phyloP scores from a whole-genome alignment of 2,329 filamentous ascomycete genomes.

The Diaporthe destruens region DNA sequence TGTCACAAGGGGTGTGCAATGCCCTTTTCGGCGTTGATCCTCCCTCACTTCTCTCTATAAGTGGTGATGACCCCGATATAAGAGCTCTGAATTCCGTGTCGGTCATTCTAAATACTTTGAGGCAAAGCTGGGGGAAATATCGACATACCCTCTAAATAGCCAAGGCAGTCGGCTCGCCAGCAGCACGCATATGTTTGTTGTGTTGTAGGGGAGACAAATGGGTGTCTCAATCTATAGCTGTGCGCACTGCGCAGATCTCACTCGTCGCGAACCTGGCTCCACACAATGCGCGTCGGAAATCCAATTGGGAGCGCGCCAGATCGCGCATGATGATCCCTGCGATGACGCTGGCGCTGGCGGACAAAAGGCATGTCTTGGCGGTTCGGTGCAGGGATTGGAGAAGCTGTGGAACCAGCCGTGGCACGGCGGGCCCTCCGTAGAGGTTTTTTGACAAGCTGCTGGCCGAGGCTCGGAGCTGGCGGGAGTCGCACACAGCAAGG shows the following conservation, averaged over 20 bases:
- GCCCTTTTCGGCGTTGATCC: neutral
- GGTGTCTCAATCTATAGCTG: neutral
- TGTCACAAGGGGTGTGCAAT: neutral
- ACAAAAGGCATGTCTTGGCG: constrained; percentile 14
- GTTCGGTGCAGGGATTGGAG: constrained; percentile 29
- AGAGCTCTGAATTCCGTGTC: neutral
- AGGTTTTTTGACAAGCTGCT: constrained; percentile 3
- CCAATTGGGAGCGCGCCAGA: constrained; percentile 24
- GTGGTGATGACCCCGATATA: neutral
- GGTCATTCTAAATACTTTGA: constrained; percentile 1
- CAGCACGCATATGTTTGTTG: neutral
- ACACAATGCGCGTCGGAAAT: constrained; percentile 11
- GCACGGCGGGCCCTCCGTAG: neutral
- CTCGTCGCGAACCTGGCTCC: constrained; percentile 1
- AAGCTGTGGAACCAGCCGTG: constrained; percentile 12
- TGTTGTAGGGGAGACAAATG: neutral
- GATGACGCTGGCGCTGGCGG: constrained; percentile 30
- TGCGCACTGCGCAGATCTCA: constrained; percentile 13
- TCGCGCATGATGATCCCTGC: constrained; percentile 37
- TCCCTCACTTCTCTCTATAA: too few relatives aligned
- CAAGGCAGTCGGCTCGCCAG: neutral
- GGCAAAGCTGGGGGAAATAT: neutral
- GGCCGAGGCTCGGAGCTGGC: constrained; percentile 23
- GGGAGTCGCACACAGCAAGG: neutral
- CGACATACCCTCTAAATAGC: constrained; percentile 7